phyloP scores from a whole-genome alignment of 495 filamentous ascomycete species.

The Penicillium longicatenatum region DNA sequence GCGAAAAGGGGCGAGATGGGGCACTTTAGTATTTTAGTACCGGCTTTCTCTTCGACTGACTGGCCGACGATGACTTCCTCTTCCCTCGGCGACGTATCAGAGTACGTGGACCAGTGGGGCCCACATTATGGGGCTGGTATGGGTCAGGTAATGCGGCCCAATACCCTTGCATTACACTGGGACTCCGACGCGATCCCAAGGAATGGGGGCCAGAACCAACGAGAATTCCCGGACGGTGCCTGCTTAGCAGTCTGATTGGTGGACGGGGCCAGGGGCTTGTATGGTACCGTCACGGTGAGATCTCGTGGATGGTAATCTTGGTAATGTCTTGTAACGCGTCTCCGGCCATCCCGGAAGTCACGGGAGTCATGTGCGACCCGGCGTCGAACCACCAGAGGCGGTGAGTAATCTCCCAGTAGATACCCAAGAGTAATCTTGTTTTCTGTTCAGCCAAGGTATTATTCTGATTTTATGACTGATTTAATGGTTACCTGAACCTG shows the following conservation, averaged over 20 bases:
- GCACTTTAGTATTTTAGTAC: constrained; percentile 45
- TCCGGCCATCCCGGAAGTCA: constrained; percentile 17
- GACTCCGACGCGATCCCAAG: background rate
- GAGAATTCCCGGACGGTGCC: background rate
- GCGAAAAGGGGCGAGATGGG: constrained; percentile 47
- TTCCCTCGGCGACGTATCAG: constrained; percentile 16
- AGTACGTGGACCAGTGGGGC: constrained; percentile 2
- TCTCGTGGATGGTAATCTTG: background rate
- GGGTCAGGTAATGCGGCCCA: background rate
- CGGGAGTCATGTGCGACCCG: constrained; percentile 10
- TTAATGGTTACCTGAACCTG: background rate
- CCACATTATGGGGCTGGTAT: background rate
- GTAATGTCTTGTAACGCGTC: background rate
- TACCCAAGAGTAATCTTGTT: background rate
- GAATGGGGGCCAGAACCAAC: background rate
- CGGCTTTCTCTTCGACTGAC: background rate
- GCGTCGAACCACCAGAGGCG: background rate
- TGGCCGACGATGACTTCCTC: constrained; percentile 16
- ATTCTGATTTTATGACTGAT: background rate
- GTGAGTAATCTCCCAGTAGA: too few species aligned
- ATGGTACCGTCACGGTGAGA: constrained; percentile 1
- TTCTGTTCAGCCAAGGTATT: background rate
- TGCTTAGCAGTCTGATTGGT: background rate
- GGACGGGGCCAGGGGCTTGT: background rate
- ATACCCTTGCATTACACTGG: background rate